Evolutionary conservation across 2,329 filamentous ascomycete genomes (phyloP), one percentile per base, ranked within the genome.

Genomic region (Bisporella sp.): DNA sequence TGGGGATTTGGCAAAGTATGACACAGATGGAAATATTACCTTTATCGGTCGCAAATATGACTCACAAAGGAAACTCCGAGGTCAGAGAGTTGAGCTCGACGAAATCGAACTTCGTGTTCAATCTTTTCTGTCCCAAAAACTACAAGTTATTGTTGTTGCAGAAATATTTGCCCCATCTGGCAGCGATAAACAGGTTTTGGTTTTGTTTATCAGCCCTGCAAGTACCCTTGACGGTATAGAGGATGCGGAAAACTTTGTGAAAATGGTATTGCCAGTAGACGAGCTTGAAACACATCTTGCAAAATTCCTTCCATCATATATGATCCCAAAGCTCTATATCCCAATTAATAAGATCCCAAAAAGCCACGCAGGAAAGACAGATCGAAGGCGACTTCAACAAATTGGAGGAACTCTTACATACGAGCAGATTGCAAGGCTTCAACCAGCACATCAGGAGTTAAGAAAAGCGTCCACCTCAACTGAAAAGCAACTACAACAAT

Each of bases 41-140:
- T 82, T 78, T 54, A 69, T 82, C 32, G 81, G 81, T 7, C 74
- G 84, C 45, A 82, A 80, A 55, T 21, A 21, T 21, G 82, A 86
- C 57, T 76, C 76, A 13, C 82, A 82, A 62, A 76, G 84, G 49
- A 87, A 87, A 65, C 68, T 86, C 29, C 71, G 75, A 8, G 86
- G 85, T 29, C 82, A 79, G 56, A 70, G 82, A 50, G 75, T 84
- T 48, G 85, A 82, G 66, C 69, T 82, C 46, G 73, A 68, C 5
- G 75, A 73, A 61, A 73, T 73, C 47, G 76, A 70, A 61, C 66
- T 66, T 50, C 68, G 68, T 7, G 29, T 42, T 7, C 13, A 42
- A 13, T 9, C 6, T 2, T 42, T 11, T 7, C n/a, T 21, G 21
- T 21, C 21, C 21, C 21, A 21, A 21, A 21, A 21, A 21, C 21